Conservation (phyloP, 2,329 filamentous ascomycete genomes). For the Phialocephala subalpina region DNA sequence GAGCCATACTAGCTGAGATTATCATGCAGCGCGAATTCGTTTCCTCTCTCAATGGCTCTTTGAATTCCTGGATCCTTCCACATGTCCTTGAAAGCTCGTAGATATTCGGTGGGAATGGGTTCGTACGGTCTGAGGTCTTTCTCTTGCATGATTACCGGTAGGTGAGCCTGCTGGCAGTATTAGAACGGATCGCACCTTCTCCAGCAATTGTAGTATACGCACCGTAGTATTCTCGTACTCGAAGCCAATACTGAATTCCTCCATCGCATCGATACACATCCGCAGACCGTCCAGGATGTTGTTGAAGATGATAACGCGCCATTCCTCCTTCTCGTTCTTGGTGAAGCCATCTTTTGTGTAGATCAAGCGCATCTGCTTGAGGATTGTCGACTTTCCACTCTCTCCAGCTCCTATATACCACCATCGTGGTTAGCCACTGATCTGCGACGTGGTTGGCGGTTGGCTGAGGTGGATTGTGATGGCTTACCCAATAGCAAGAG, state of each 20-base stretch:
- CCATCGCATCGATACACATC: constrained; percentile 90
- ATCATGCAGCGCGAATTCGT: constrained; percentile 96
- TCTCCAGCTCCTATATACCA: constrained; percentile 82
- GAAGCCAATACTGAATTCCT: constrained; percentile 81
- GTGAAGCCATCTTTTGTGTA: constrained; percentile 87
- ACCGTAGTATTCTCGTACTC: constrained; percentile 83
- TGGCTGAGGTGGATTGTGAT: constrained; percentile 18
- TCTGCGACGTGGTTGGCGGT: constrained; percentile 13
- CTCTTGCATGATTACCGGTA: constrained; percentile 79
- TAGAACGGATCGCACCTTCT: constrained; percentile 7
- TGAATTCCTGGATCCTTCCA: constrained; percentile 89
- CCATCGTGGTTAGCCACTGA: constrained; percentile 29
- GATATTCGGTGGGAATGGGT: constrained; percentile 78
- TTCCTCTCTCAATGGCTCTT: constrained; percentile 88
- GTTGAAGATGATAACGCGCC: constrained; percentile 93
- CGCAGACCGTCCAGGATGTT: constrained; percentile 94
- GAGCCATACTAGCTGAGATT: constrained; percentile 86
- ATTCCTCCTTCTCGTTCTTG: constrained; percentile 88
- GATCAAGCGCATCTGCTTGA: constrained; percentile 99
- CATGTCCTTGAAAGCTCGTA: constrained; percentile 81
- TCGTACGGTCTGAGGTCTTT: constrained; percentile 86
- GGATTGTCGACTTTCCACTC: constrained; percentile 93
- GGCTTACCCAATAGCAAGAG: constrained; percentile 85
- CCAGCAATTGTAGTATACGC: constrained; percentile 44
- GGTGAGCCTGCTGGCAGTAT: constrained; percentile 68